A percentile compares a stretch with the other conserved stretches of the same genome.
phyloP scores from a whole-genome alignment of 23 red algal genomes.

The Agarophyton chilense region DNA sequence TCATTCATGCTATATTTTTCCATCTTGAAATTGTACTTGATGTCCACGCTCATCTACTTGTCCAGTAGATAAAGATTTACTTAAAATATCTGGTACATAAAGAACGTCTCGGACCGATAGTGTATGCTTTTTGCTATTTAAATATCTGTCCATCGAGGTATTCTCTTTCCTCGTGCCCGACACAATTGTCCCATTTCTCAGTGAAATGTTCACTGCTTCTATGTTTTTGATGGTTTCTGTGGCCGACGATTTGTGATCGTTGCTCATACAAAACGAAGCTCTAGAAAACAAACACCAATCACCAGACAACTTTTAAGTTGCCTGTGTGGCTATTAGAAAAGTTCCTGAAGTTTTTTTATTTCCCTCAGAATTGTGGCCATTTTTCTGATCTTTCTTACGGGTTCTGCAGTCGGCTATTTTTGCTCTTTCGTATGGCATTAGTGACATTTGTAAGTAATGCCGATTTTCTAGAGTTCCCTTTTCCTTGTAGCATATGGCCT shows the following conservation, averaged over 20 bases:
- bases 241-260: neutral
- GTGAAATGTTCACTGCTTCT: neutral
- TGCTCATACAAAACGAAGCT: slow-evolving; percentile 13
- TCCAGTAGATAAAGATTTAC: neutral
- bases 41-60: neutral
- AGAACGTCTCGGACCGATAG: neutral
- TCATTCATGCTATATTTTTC: neutral
- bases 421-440: slow-evolving; percentile 38
- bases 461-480: neutral
- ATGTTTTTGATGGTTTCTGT: neutral
- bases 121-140: neutral
- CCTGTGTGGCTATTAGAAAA: neutral
- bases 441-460: neutral
- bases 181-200: slow-evolving; percentile 4
- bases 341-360: neutral
- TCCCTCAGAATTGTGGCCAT: no score
- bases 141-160: neutral
- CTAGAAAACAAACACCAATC: slow-evolving; percentile 1
- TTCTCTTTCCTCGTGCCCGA: neutral
- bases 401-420: slow-evolving; percentile 24
- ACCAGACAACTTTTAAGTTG: neutral
- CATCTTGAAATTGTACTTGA: neutral
- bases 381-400: neutral
- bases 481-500: neutral
- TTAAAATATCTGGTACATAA: neutral